Percentiles rank a stretch among this genome's conserved stretches.
Evolutionary conservation across 208 protist genomes (phyloP).

Genomic region (Crithidia bombi): DNA sequence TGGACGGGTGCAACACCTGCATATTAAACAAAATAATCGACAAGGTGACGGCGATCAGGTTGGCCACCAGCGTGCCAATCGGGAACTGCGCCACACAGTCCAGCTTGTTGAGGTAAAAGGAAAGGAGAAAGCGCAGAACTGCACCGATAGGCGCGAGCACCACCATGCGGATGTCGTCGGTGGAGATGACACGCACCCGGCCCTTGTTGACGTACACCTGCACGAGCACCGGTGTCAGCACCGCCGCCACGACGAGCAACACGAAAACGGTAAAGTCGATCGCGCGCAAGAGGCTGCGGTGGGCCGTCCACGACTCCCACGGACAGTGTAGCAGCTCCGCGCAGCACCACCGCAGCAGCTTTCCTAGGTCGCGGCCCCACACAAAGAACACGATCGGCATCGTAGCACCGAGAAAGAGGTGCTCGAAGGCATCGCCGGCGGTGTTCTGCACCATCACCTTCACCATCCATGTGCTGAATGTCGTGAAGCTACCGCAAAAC

Average conservation of each 20-base stretch:
- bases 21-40: constrained; percentile 39
- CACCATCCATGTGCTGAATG: constrained; percentile 65
- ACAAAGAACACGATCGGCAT: constrained; percentile 62
- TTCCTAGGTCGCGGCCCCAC: constrained; percentile 42
- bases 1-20: constrained; percentile 17
- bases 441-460: constrained; percentile 37
- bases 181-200: constrained; percentile 20
- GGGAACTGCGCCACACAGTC: constrained; percentile 40
- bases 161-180: constrained; percentile 39
- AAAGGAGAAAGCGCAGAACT: constrained; percentile 46
- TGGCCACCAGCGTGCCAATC: constrained; percentile 54
- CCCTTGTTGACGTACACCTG: constrained; percentile 41
- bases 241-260: constrained; percentile 33
- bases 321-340: constrained; percentile 7
- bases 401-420: constrained; percentile 56
- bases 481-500: constrained; percentile 68
- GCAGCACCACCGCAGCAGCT: constrained; percentile 19
- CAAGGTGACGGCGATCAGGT: constrained; percentile 41
- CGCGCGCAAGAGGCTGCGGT: constrained; percentile 3
- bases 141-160: constrained; percentile 50
- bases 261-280: constrained; percentile 37
- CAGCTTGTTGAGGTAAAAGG: constrained; percentile 51
- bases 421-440: constrained; percentile 37
- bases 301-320: constrained; percentile 24
- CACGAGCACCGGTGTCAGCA: constrained; percentile 43